Evolutionary conservation across 73 alveolate species (phyloP).

Genomic region (Paramecium bursaria): DNA sequence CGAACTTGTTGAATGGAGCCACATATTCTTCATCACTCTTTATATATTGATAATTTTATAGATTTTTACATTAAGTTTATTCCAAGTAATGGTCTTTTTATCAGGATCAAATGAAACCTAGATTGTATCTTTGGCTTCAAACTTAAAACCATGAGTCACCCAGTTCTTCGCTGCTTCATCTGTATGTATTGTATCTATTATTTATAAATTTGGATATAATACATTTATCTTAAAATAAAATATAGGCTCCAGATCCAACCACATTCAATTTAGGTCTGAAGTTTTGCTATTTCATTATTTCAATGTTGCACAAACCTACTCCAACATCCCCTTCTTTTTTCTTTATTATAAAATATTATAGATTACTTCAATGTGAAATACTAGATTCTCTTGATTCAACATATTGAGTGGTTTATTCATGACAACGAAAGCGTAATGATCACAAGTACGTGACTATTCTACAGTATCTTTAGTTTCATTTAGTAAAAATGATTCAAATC

Average conservation of each 20-base stretch:
- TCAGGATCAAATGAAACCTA: neutral
- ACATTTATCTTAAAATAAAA: slow-evolving; percentile 51
- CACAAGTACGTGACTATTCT: no score
- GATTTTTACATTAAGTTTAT: neutral
- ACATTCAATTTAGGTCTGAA: slow-evolving; percentile 38
- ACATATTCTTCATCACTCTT: no score
- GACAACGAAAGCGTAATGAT: no score
- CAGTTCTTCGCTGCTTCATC: neutral
- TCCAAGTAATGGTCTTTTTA: neutral
- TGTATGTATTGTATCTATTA: slow-evolving; percentile 25
- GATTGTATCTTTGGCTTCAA: neutral
- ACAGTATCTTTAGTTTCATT: no score
- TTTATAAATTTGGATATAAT: neutral
- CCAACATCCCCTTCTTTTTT: slow-evolving; percentile 58
- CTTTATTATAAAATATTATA: no score
- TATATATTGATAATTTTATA: no score
- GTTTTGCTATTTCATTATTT: neutral
- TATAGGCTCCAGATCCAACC: neutral
- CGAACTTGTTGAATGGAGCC: no score
- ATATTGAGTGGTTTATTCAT: no score
- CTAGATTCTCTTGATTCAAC: no score
- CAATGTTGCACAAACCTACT: slow-evolving; percentile 34
- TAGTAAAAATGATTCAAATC: no score
- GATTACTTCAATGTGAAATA: no score
- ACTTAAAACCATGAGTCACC: slow-evolving; percentile 16